Evolutionary conservation across 345 rosid species (phyloP).

Genomic region (Eucalyptus cladocalyx): DNA sequence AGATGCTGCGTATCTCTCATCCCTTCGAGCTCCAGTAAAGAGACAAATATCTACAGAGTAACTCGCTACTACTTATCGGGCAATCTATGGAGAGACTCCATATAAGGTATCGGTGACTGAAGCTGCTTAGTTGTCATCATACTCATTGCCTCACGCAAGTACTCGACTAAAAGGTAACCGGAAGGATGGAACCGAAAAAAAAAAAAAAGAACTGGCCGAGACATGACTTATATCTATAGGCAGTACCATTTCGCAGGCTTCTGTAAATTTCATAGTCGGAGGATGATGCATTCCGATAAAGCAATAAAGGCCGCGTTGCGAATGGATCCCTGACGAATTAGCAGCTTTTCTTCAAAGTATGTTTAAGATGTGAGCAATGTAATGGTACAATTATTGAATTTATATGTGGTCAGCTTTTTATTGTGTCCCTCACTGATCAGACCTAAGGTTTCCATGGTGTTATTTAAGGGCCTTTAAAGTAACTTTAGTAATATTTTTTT

Average conservation of each 20-base stretch:
- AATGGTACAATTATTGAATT: neutral
- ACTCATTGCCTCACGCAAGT: neutral
- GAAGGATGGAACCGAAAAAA: neutral
- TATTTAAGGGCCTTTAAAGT: neutral
- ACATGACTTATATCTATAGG: neutral
- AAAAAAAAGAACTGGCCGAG: neutral
- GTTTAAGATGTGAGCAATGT: neutral
- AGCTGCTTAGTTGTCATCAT: neutral
- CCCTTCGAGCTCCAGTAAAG: constrained; percentile 75
- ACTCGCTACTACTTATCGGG: neutral
- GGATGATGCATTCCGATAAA: neutral
- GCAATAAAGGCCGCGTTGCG: neutral
- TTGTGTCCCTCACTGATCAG: neutral
- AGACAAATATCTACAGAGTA: constrained; percentile 29
- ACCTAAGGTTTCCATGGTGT: neutral
- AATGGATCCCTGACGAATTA: neutral
- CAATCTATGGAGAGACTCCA: neutral
- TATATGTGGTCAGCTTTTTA: neutral
- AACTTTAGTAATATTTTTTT: too few species aligned
- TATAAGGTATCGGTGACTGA: neutral
- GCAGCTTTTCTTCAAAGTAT: neutral
- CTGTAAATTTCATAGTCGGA: neutral
- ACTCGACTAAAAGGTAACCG: neutral
- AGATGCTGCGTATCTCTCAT: constrained; percentile 61
- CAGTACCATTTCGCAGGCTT: neutral